Conservation (phyloP, 2,329 filamentous ascomycete genomes). For the Xylaria sp. region DNA sequence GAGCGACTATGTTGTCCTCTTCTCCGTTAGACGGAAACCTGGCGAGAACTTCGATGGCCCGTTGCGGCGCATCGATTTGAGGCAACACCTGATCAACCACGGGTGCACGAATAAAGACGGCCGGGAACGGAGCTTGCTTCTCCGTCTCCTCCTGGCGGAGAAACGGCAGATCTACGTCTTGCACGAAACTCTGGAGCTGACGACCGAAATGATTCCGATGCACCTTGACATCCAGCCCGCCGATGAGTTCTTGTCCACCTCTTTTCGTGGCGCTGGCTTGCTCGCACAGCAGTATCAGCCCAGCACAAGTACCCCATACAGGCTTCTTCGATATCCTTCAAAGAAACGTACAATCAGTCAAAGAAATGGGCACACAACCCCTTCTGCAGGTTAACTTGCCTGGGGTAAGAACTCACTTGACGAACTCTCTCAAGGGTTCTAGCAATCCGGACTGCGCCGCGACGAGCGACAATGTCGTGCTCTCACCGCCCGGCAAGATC, state of each 20-base stretch:
- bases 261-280: constrained; percentile 87
- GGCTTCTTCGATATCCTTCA: constrained; percentile 74
- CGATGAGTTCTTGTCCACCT: constrained; percentile 90
- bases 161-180: constrained; percentile 74
- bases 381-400: background rate
- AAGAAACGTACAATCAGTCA: background rate
- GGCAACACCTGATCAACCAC: constrained; percentile 82
- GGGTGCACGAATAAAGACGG: constrained; percentile 92
- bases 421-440: constrained; percentile 84
- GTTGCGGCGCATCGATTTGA: constrained; percentile 25
- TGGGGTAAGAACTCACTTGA: constrained; percentile 68
- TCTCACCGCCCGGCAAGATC: constrained; percentile 92
- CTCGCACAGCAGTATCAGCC: constrained; percentile 87
- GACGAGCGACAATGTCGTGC: constrained; percentile 89
- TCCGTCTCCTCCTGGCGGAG: constrained; percentile 47
- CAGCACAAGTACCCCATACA: constrained; percentile 95
- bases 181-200: constrained; percentile 90
- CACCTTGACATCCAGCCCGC: constrained; percentile 87
- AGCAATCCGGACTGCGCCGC: constrained; percentile 81
- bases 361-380: background rate
- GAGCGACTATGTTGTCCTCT: constrained; percentile 81
- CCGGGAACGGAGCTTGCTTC: constrained; percentile 65
- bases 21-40: constrained; percentile 53
- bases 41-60: constrained; percentile 56
- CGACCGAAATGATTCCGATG: constrained; percentile 95